phyloP scores from a whole-genome alignment of 345 rosid genomes.

The Acer saccharum region DNA sequence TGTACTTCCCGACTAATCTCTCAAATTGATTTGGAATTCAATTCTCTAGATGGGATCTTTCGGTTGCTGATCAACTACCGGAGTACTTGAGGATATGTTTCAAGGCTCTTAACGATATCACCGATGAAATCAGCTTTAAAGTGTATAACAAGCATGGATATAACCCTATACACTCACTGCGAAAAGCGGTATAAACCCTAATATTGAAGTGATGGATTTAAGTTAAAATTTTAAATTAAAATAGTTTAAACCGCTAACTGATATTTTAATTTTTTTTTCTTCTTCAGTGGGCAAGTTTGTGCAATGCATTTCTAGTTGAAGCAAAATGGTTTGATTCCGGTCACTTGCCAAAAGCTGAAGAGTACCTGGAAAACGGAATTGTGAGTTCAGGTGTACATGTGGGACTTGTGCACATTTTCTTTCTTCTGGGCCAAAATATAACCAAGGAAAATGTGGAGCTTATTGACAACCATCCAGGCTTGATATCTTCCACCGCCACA shows the following conservation, averaged over 20 bases:
- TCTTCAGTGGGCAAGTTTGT: constrained; percentile 55
- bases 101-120: constrained; percentile 43
- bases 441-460: constrained; percentile 31
- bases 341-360: constrained; percentile 35
- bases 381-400: constrained; percentile 58
- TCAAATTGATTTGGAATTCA: background rate
- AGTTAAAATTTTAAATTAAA: no score
- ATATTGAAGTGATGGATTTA: no score
- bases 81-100: constrained; percentile 46
- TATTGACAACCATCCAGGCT: constrained; percentile 34
- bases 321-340: constrained; percentile 57
- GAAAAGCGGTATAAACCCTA: constrained; percentile 37
- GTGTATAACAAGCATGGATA: constrained; percentile 34
- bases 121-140: constrained; percentile 41
- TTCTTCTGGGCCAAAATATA: constrained; percentile 44
- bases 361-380: constrained; percentile 62
- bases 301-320: constrained; percentile 59
- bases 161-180: constrained; percentile 40
- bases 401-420: constrained; percentile 48
- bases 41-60: constrained; percentile 45
- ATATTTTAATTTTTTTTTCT: background rate
- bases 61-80: constrained; percentile 31
- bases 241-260: no score
- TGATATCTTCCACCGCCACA: constrained; percentile 43
- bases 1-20: background rate